phyloP scores from a whole-genome alignment of 2,329 filamentous ascomycete genomes.

The Teratosphaeria zuluensis region DNA sequence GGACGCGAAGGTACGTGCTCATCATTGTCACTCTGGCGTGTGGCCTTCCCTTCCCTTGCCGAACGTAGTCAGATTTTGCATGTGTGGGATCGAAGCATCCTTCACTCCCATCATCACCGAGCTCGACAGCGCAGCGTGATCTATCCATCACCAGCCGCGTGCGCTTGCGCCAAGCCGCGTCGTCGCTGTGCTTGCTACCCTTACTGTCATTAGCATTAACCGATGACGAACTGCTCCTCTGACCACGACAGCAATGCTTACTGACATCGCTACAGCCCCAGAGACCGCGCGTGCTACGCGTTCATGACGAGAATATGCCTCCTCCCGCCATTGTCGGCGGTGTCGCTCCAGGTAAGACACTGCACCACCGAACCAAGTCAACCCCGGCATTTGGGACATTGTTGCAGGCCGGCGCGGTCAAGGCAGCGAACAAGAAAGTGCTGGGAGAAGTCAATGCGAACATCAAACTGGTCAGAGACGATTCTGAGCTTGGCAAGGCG shows the following conservation, averaged over 20 bases:
- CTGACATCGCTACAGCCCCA: constrained; percentile 49
- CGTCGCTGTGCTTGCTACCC: not conserved
- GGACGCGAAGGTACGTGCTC: constrained; percentile 20
- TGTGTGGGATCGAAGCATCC: not conserved
- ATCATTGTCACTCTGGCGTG: not conserved
- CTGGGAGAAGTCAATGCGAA: constrained; percentile 24
- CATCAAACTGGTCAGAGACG: constrained; percentile 41
- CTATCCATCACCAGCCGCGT: constrained; percentile 1
- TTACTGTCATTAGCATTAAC: not conserved
- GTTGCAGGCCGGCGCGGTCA: constrained; percentile 46
- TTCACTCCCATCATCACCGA: constrained; percentile 1
- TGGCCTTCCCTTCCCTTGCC: not conserved
- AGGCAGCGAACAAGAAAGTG: constrained; percentile 58
- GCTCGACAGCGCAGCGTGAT: not conserved
- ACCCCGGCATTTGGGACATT: constrained; percentile 48
- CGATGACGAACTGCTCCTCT: constrained; percentile 3
- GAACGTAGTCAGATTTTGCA: not conserved
- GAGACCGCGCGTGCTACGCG: constrained; percentile 52
- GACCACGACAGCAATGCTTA: constrained; percentile 17
- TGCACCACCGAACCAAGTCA: constrained; percentile 79
- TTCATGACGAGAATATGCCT: constrained; percentile 60
- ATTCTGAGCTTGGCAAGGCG: constrained; percentile 44
- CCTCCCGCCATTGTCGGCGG: constrained; percentile 32
- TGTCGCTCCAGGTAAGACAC: constrained; percentile 44
- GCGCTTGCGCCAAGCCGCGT: not conserved